Evolutionary conservation across 192 early-diverging fungal species (phyloP), one percentile per base, ranked within the genome.

Genomic region (Coemansia sp.): DNA sequence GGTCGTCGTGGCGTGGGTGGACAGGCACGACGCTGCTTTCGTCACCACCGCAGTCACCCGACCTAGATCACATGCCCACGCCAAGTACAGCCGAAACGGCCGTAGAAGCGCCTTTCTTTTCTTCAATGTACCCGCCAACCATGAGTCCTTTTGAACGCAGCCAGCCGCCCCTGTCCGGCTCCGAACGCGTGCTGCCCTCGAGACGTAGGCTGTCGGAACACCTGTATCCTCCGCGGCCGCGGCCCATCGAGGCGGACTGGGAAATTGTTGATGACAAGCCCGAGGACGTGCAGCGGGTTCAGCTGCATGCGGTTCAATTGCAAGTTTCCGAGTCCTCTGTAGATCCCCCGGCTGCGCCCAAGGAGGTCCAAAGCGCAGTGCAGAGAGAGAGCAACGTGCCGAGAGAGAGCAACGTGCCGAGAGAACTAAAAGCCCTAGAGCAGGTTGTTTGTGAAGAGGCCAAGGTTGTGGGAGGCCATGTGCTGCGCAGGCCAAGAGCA

Each of bases 1-100:
- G 73, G 52, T 77, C 73, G 41, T 77, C 73, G 38, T 77, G 73
- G 73, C 73, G 59, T 15, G 73, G 73, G 16, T 76, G 72, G 72
- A 38, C 46, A 19, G 30, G 52, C 4, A 41, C 45, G 21, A 31
- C 19, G 36, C 46, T 37, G 37, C 57, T 44, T 47, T 51, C 63
- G 37, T 67, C 70, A 13, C 70, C 70, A 18, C 63, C 59, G 49
- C 57, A 43, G 47, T 59, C 57, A 30, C 46, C 43, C 11, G 18
- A 30, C 19, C 6, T 35, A 7, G 7, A 28, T 51, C 30, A 6
- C 41, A 30, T 19, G 40, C 30, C 42, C n/a, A 35, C 21, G 45
- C 31, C 38, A n/a, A 35, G 33, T 18, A 16, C 56, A n/a, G 57
- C 46, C 12, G 47, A 59, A 15, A 39, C n/a, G 10, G 37, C 37